Percentiles rank a stretch among this genome's conserved stretches.
Conservation (phyloP, 768 basidiomycete genomes). For the Leccinum fibrillosum region DNA sequence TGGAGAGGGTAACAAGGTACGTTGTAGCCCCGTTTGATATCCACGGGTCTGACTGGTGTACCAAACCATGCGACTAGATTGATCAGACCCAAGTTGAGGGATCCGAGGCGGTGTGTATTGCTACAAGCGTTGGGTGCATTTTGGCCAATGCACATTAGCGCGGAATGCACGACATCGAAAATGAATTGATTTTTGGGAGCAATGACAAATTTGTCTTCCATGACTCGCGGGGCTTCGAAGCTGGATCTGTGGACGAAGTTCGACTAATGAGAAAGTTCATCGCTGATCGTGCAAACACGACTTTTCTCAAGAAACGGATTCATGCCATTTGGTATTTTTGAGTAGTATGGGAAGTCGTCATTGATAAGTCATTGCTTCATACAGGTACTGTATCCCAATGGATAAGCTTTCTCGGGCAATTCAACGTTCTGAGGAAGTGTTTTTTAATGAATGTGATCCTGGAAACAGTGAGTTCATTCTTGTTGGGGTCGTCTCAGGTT, state of each 20-base stretch:
- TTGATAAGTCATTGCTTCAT: background rate
- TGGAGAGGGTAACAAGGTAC: background rate
- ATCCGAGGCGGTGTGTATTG: background rate
- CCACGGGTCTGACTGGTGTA: background rate
- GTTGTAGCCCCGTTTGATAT: background rate
- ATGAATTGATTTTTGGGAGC: background rate
- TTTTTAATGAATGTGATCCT: background rate
- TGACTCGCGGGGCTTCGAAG: background rate
- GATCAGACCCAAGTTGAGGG: background rate
- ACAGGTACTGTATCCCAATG: background rate
- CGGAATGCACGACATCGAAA: background rate
- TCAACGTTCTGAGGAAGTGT: background rate
- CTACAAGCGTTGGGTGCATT: background rate
- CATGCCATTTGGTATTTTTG: background rate
- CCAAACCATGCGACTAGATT: background rate
- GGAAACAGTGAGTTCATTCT: background rate
- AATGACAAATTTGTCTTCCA: background rate
- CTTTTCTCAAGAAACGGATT: background rate
- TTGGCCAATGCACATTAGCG: background rate
- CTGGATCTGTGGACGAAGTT: background rate
- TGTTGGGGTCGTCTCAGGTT: background rate
- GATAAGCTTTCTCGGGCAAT: background rate
- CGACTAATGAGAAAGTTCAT: background rate
- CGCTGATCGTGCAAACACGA: background rate
- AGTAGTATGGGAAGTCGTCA: background rate